A percentile compares a stretch with the other conserved stretches of the same genome.
These are phyloP conservation scores for Citropsis articulata DNA, from an alignment of 345 rosid genomes.

Conservation along the genomic window DNA sequence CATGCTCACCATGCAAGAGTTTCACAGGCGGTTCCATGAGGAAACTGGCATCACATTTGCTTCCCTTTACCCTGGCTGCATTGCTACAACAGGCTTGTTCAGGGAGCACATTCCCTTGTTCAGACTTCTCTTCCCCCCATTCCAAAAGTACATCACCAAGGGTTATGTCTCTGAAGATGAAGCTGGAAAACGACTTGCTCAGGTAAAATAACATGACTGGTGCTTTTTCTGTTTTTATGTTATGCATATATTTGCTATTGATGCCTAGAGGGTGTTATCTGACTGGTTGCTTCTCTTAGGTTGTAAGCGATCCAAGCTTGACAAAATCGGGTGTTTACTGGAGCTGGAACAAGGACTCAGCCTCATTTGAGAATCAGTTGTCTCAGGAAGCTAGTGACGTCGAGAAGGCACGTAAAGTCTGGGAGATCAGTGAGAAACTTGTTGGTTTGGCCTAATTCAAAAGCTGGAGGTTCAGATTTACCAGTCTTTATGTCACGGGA, in stretches of 20 bases:
- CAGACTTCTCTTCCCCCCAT: constrained; percentile 88
- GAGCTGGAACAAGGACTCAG: constrained; percentile 97
- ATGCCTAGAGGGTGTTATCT: neutral
- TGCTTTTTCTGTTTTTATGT: neutral
- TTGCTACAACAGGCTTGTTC: constrained; percentile 95
- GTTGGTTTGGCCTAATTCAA: constrained; percentile 69
- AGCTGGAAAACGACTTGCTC: constrained; percentile 91
- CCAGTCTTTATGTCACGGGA: constrained; percentile 20
- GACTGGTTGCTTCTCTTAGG: constrained; percentile 37
- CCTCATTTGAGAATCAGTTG: constrained; percentile 91
- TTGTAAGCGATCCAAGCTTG: constrained; percentile 81
- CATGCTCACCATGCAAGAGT: constrained; percentile 95
- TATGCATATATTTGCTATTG: neutral
- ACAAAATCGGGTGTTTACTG: constrained; percentile 93
- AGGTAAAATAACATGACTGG: constrained; percentile 36
- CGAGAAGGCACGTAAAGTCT: constrained; percentile 84
- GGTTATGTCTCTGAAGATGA: constrained; percentile 93
- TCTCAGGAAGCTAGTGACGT: constrained; percentile 88
- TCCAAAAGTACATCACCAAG: constrained; percentile 96
- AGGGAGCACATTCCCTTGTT: constrained; percentile 94
- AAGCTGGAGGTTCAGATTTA: neutral
- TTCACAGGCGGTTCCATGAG: constrained; percentile 90
- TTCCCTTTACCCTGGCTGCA: constrained; percentile 97
- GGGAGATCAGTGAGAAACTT: constrained; percentile 98
- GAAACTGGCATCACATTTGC: constrained; percentile 84